A percentile compares a stretch with the other conserved stretches of the same genome.
These are phyloP conservation scores for Phytophthora citricola DNA, from an alignment of 352 stramenopile genomes.

Conservation along the genomic window DNA sequence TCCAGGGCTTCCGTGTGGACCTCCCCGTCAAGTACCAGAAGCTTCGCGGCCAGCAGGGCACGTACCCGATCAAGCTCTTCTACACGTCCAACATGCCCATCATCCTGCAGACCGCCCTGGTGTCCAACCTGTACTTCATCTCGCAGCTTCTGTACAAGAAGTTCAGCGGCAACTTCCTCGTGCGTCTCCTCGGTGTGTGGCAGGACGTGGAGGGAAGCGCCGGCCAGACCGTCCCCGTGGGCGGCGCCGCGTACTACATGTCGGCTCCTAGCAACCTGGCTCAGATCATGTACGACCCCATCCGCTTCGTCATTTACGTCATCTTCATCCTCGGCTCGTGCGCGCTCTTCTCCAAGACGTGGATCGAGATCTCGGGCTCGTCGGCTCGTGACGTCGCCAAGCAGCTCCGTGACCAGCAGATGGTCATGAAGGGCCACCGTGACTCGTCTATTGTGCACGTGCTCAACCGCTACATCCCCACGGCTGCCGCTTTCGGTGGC, in stretches of 20 bases:
- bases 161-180: constrained; percentile 98
- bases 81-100: constrained; percentile 99
- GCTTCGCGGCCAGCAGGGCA: constrained; percentile 98
- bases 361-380: constrained; percentile 99
- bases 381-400: constrained; percentile 98
- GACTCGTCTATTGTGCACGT: constrained; percentile 98
- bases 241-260: constrained; percentile 98
- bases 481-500: constrained; percentile 98
- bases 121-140: constrained; percentile 99
- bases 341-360: constrained; percentile 99
- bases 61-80: constrained; percentile 99
- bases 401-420: constrained; percentile 98
- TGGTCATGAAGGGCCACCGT: constrained; percentile 99
- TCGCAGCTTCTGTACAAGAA: constrained; percentile 99
- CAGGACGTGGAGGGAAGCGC: constrained; percentile 95
- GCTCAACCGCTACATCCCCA: constrained; percentile 99
- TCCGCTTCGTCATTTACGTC: constrained; percentile 99
- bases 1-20: constrained; percentile 97
- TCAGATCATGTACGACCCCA: constrained; percentile 98
- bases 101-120: constrained; percentile 98
- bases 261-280: constrained; percentile 94
- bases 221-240: constrained; percentile 96
- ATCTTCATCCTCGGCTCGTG: constrained; percentile 99
- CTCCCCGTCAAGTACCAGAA: constrained; percentile 98
- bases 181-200: constrained; percentile 98